Evolutionary conservation across 2,329 filamentous ascomycete species (phyloP).

Genomic region (Samsoniella hepiali): DNA sequence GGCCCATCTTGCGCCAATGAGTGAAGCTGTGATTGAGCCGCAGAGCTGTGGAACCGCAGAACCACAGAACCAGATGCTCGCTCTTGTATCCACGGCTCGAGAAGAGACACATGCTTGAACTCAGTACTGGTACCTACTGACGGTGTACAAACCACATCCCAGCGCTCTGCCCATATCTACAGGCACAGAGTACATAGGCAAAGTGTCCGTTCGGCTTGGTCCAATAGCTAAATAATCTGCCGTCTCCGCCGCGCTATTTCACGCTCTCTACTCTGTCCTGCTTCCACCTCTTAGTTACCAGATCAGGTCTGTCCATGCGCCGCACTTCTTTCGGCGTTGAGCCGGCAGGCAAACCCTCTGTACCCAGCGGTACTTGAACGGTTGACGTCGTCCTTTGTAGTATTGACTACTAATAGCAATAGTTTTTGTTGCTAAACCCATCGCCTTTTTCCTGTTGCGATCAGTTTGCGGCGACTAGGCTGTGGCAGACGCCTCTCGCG

Average conservation of each 20-base stretch:
- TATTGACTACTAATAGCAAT: background rate
- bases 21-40: background rate
- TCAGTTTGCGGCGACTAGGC: background rate
- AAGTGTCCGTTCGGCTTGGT: no score
- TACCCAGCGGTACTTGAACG: background rate
- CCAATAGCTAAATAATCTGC: background rate
- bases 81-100: background rate
- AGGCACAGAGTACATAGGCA: no score
- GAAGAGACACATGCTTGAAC: no score
- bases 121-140: no score
- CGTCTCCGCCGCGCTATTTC: background rate
- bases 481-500: background rate
- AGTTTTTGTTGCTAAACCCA: background rate
- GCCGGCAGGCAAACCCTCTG: background rate
- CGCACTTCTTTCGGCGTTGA: background rate
- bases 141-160: no score
- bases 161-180: no score
- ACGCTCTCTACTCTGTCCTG: background rate
- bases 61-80: background rate
- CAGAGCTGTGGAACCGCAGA: background rate
- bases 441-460: background rate
- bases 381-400: background rate
- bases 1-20: background rate
- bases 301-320: background rate
- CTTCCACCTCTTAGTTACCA: background rate